Conservation (phyloP, 306 rosid species). For the Nissolia schottii region DNA sequence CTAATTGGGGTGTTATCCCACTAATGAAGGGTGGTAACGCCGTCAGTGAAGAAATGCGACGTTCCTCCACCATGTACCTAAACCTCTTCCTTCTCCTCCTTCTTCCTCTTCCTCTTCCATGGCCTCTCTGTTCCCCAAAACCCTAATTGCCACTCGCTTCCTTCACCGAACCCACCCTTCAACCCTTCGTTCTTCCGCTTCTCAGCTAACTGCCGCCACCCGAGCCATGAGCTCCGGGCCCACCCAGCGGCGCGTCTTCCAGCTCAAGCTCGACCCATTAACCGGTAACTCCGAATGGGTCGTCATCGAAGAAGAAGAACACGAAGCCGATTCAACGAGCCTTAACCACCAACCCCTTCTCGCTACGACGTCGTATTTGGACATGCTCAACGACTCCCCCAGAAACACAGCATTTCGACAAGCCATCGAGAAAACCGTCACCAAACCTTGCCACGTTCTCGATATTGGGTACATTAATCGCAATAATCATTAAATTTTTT, state of each 20-base stretch:
- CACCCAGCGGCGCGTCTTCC: conserved; percentile 56
- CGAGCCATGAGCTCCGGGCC: conserved; percentile 59
- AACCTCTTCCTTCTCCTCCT: neutral
- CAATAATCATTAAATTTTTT: neutral
- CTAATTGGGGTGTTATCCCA: neutral
- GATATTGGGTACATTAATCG: conserved; percentile 66
- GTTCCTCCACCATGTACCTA: neutral
- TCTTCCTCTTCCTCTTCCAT: conserved; percentile 21
- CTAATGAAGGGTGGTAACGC: neutral
- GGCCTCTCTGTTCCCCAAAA: conserved; percentile 30
- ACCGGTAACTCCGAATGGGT: conserved; percentile 95
- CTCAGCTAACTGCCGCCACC: conserved; percentile 13
- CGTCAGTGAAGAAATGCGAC: neutral
- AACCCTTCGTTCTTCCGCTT: neutral
- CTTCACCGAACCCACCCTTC: neutral
- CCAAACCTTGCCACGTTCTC: conserved; percentile 68
- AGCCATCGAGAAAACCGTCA: conserved; percentile 74
- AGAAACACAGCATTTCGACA: conserved; percentile 67
- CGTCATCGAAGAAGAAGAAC: conserved; percentile 64
- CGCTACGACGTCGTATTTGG: conserved; percentile 78
- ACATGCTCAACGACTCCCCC: conserved; percentile 82
- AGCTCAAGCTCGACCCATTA: conserved; percentile 71
- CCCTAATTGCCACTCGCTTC: conserved; percentile 29
- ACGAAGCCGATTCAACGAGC: conserved; percentile 29
- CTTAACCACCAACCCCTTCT: conserved; percentile 45